Evolutionary conservation across 345 rosid species (phyloP).

Genomic region (Lumnitzera racemosa): DNA sequence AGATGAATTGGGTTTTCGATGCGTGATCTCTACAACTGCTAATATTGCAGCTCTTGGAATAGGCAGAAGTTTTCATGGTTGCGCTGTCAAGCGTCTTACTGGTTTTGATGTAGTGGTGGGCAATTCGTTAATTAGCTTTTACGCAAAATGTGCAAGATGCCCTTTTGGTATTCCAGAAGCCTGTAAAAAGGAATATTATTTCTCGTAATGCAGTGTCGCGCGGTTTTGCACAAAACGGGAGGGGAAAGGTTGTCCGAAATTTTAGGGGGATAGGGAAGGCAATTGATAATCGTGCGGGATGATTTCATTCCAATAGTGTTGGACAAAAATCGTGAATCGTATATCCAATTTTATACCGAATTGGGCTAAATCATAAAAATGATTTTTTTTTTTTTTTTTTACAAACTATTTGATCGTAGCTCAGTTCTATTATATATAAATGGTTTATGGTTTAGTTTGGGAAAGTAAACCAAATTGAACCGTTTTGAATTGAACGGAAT

Average conservation of each 20-base stretch:
- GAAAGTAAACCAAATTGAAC: too few relatives aligned
- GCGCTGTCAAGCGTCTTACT: conserved; percentile 47
- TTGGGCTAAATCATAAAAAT: too few relatives aligned
- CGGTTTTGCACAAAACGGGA: conserved; percentile 76
- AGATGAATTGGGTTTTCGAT: conserved; percentile 47
- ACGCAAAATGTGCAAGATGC: conserved; percentile 76
- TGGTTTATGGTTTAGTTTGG: too few relatives aligned
- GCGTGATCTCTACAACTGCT: conserved; percentile 44
- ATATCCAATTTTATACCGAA: too few relatives aligned
- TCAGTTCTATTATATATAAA: too few relatives aligned
- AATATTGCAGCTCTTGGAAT: conserved; percentile 60
- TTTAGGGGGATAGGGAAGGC: too few relatives aligned
- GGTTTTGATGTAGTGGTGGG: conserved; percentile 30
- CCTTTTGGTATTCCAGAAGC: conserved; percentile 41
- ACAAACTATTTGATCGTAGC: too few relatives aligned
- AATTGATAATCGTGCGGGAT: too few relatives aligned
- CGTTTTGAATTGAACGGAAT: too few relatives aligned
- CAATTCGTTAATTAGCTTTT: conserved; percentile 67
- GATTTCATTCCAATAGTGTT: too few relatives aligned
- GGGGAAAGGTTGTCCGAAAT: conserved; percentile 46
- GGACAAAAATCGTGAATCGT: too few relatives aligned
- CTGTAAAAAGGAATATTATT: conserved; percentile 28
- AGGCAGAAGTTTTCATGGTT: conserved; percentile 71
- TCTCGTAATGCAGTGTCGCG: conserved; percentile 77
- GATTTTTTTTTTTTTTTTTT: too few relatives aligned